These are phyloP conservation scores for Colletotrichum lini DNA, from an alignment of 2,329 filamentous ascomycete species.

Conservation along the genomic window DNA sequence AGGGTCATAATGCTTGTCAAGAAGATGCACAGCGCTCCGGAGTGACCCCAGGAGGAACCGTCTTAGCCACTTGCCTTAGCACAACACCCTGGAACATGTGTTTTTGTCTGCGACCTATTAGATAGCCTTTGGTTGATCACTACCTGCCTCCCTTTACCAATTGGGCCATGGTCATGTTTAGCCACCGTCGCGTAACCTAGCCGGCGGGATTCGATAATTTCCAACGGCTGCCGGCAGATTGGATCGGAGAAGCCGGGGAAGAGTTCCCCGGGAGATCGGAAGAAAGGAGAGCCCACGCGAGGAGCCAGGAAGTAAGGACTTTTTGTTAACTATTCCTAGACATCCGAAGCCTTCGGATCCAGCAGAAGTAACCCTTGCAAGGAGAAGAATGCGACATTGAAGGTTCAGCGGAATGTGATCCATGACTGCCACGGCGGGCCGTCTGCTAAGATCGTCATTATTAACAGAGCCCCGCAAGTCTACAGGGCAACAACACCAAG, in stretches of 20 bases:
- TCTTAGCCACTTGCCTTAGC: too few species aligned
- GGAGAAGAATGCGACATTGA: not conserved
- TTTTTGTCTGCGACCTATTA: not conserved
- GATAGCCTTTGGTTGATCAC: not conserved
- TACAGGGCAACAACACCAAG: not conserved
- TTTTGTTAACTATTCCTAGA: not conserved
- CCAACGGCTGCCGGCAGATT: conserved; percentile 11
- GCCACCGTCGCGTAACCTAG: not conserved
- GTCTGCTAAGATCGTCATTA: not conserved
- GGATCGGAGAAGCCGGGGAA: not conserved
- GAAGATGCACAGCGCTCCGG: too few species aligned
- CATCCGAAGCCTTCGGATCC: not conserved
- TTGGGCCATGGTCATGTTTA: not conserved
- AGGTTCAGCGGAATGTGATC: not conserved
- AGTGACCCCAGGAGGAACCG: too few species aligned
- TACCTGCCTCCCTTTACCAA: conserved; percentile 1
- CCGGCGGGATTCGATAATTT: conserved; percentile 11
- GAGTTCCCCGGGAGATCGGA: conserved; percentile 1
- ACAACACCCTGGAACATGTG: not conserved
- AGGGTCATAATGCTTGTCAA: not conserved
- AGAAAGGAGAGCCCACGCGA: conserved; percentile 7
- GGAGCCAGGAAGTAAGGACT: conserved; percentile 1
- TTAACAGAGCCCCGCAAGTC: not conserved
- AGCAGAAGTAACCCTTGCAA: not conserved
- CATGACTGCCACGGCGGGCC: not conserved